Evolutionary conservation across 176 grass and related monocot species (phyloP).

Genomic region (Poa pratensis): DNA sequence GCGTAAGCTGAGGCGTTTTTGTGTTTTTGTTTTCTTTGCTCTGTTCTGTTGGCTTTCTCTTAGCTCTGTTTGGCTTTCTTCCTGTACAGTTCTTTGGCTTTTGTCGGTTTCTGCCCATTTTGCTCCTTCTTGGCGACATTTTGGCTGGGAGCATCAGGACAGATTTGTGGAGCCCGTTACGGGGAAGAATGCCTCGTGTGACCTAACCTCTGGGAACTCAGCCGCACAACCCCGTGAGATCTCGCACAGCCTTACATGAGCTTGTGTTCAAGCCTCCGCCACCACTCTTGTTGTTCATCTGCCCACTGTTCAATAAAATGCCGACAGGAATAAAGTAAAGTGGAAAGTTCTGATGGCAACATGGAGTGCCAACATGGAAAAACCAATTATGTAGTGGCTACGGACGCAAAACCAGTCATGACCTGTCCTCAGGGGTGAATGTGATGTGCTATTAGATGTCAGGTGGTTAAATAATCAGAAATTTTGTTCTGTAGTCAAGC

Average conservation of each 20-base stretch:
- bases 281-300: background rate
- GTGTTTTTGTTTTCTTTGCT: background rate
- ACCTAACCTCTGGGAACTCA: background rate
- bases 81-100: background rate
- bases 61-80: background rate
- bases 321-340: background rate
- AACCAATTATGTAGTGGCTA: background rate
- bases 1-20: background rate
- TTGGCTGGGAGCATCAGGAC: background rate
- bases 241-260: background rate
- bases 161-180: background rate
- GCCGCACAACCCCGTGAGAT: background rate
- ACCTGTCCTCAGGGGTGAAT: background rate
- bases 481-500: background rate
- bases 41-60: background rate
- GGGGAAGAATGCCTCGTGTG: background rate
- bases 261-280: background rate
- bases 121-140: background rate
- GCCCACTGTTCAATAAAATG: background rate
- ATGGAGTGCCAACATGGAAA: background rate
- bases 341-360: background rate
- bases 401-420: background rate
- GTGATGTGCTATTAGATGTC: background rate
- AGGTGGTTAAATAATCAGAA: slow-evolving; percentile 7
- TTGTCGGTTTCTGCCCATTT: background rate